Percentiles rank a stretch among this genome's conserved stretches.
Conservation (phyloP, 2,329 filamentous ascomycete species). For the Neonectria neomacrospora region DNA sequence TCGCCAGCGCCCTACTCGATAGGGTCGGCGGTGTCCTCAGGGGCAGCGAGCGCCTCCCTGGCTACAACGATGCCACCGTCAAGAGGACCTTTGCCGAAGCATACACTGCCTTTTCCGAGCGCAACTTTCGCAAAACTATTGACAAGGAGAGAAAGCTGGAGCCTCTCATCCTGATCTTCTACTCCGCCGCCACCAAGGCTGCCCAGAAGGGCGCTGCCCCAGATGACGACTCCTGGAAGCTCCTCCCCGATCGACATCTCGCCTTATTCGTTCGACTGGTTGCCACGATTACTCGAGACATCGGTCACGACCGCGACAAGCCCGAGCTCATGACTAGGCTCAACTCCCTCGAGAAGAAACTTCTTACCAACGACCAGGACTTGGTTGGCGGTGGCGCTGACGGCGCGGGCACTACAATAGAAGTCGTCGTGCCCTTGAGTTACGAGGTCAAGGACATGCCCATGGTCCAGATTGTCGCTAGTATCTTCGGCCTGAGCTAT, state of each 20-base stretch:
- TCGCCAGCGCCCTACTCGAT: slow-evolving; percentile 68
- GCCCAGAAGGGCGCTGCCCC: slow-evolving; percentile 78
- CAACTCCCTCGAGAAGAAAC: slow-evolving; percentile 87
- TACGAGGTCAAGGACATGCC: slow-evolving; percentile 98
- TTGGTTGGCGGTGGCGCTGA: slow-evolving; percentile 59
- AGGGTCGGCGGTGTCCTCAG: slow-evolving; percentile 83
- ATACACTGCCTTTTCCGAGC: slow-evolving; percentile 91
- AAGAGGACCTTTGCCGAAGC: slow-evolving; percentile 96
- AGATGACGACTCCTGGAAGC: slow-evolving; percentile 89
- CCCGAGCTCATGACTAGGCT: slow-evolving; percentile 85
- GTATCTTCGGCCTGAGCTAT: slow-evolving; percentile 83
- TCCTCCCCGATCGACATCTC: slow-evolving; percentile 92
- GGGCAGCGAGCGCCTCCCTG: slow-evolving; percentile 84
- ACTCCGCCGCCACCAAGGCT: slow-evolving; percentile 89
- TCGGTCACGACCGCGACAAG: slow-evolving; percentile 86
- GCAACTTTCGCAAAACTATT: slow-evolving; percentile 87
- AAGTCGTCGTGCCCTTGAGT: slow-evolving; percentile 84
- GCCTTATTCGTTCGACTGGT: slow-evolving; percentile 93
- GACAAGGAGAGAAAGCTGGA: slow-evolving; percentile 95
- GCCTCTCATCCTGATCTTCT: slow-evolving; percentile 94
- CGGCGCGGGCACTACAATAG: slow-evolving; percentile 66
- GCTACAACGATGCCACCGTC: slow-evolving; percentile 89
- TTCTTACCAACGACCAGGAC: slow-evolving; percentile 93
- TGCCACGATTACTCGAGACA: slow-evolving; percentile 80
- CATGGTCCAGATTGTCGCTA: slow-evolving; percentile 86